A percentile compares a stretch with the other conserved stretches of the same genome.
Evolutionary conservation across 2,329 filamentous ascomycete species (phyloP).

Genomic region (Hypomyces perniciosus): DNA sequence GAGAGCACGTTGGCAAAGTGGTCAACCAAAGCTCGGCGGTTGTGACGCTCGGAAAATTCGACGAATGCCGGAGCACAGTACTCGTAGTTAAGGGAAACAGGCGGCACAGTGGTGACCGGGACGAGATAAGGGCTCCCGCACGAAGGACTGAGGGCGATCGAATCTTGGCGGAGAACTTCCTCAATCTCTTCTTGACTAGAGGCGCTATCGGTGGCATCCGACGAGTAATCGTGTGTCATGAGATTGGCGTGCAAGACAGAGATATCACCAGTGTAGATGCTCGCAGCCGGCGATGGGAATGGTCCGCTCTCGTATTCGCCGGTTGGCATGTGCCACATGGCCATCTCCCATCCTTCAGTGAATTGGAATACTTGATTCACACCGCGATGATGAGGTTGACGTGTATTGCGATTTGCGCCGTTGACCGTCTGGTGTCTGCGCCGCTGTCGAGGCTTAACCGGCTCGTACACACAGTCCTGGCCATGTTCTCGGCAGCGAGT

Average conservation of each 20-base stretch:
- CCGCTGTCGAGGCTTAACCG: conserved; percentile 36
- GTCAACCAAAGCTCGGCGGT: conserved; percentile 51
- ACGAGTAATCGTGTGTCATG: background rate
- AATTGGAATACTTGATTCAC: background rate
- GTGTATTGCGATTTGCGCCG: background rate
- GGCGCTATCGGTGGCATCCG: background rate
- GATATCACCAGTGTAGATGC: background rate
- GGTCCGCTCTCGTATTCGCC: too few species aligned
- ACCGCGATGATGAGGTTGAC: background rate
- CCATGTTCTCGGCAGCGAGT: conserved; percentile 44
- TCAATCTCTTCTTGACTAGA: background rate
- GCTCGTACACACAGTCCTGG: conserved; percentile 45
- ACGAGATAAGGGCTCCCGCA: conserved; percentile 20
- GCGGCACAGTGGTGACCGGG: conserved; percentile 18
- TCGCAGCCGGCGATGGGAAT: too few species aligned
- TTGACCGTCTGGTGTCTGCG: conserved; percentile 26
- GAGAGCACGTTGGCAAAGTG: conserved; percentile 60
- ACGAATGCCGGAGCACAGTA: conserved; percentile 48
- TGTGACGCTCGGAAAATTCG: conserved; percentile 50
- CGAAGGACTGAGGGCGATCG: conserved; percentile 8
- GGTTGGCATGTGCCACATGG: too few species aligned
- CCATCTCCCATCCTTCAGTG: too few species aligned
- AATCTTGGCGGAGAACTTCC: background rate
- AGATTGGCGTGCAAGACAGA: background rate
- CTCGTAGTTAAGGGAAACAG: conserved; percentile 37